phyloP scores from a whole-genome alignment of 805 yeast genomes.

The Candida stauntonica region DNA sequence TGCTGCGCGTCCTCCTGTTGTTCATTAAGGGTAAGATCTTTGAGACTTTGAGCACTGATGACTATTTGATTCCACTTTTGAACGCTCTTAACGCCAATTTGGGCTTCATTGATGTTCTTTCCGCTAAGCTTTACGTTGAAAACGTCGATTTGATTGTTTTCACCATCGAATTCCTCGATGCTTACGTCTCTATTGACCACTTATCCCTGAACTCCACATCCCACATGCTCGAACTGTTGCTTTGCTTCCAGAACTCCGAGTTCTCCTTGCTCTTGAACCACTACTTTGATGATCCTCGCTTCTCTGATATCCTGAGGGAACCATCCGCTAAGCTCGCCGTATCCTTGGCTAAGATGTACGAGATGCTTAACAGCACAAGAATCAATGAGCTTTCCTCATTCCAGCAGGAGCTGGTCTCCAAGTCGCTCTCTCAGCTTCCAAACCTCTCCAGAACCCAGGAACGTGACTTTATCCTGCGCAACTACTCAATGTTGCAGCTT shows the following conservation, averaged over 20 bases:
- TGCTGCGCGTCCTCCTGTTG: conserved; percentile 33
- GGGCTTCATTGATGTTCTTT: conserved; percentile 14
- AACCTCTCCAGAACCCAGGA: conserved; percentile 14
- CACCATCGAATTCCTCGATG: conserved; percentile 20
- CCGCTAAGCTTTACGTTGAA: conserved; percentile 19
- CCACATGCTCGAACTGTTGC: conserved; percentile 38
- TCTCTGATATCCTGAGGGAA: conserved; percentile 7
- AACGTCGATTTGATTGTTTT: conserved; percentile 22
- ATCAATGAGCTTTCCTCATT: conserved; percentile 19
- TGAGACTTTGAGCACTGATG: conserved; percentile 11
- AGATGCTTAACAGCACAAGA: conserved; percentile 12
- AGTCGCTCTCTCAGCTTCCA: conserved; percentile 13
- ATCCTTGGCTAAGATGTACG: conserved; percentile 12
- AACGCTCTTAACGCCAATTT: conserved; percentile 19
- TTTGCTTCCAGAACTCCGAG: conserved; percentile 43
- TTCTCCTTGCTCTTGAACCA: conserved; percentile 42
- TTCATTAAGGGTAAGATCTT: conserved; percentile 24
- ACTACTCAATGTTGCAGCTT: conserved; percentile 46
- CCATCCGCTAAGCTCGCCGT: conserved; percentile 11
- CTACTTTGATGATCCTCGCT: conserved; percentile 33
- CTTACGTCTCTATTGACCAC: conserved; percentile 21
- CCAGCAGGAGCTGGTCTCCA: conserved; percentile 17
- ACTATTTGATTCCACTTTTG: conserved; percentile 15
- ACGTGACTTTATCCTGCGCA: conserved; percentile 33
- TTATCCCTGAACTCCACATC: conserved; percentile 17